These are phyloP conservation scores for Aspergillus affinis DNA, from an alignment of 495 filamentous ascomycete species.

Conservation along the genomic window DNA sequence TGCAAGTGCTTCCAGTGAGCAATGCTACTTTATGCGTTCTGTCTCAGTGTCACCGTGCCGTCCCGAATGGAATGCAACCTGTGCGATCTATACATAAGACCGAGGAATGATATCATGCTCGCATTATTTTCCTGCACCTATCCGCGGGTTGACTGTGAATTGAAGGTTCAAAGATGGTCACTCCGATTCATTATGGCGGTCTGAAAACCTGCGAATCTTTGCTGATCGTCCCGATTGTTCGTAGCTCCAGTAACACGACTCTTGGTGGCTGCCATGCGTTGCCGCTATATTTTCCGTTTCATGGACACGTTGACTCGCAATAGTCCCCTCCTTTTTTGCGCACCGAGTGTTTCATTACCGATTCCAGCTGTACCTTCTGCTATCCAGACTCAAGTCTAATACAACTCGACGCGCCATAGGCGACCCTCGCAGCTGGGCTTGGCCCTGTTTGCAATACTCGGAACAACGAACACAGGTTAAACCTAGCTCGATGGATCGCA, in stretches of 20 bases:
- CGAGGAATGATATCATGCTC: conserved; percentile 18
- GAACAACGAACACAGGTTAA: conserved; percentile 11
- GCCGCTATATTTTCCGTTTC: conserved; percentile 19
- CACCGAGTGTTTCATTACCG: conserved; percentile 3
- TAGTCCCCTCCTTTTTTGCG: conserved; percentile 2
- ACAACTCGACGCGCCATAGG: conserved; percentile 8
- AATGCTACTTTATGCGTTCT: conserved; percentile 13
- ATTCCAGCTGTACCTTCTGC: neutral
- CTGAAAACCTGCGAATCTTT: neutral
- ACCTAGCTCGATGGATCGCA: conserved; percentile 16
- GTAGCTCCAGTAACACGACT: conserved; percentile 24
- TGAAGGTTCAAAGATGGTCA: neutral
- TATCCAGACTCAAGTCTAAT: neutral
- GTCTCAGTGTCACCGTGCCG: conserved; percentile 14
- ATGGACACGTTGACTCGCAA: neutral
- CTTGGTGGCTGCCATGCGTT: conserved; percentile 33
- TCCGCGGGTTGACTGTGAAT: conserved; percentile 12
- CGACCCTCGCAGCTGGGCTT: conserved; percentile 16
- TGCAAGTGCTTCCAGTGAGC: neutral
- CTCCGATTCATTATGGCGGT: conserved; percentile 8
- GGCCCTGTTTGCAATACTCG: conserved; percentile 21
- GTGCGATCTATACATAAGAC: neutral
- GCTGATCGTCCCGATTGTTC: conserved; percentile 19
- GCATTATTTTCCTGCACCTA: conserved; percentile 20
- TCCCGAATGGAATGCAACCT: conserved; percentile 5